Conservation (phyloP, 345 rosid genomes). For the Gossypium anomalum region DNA sequence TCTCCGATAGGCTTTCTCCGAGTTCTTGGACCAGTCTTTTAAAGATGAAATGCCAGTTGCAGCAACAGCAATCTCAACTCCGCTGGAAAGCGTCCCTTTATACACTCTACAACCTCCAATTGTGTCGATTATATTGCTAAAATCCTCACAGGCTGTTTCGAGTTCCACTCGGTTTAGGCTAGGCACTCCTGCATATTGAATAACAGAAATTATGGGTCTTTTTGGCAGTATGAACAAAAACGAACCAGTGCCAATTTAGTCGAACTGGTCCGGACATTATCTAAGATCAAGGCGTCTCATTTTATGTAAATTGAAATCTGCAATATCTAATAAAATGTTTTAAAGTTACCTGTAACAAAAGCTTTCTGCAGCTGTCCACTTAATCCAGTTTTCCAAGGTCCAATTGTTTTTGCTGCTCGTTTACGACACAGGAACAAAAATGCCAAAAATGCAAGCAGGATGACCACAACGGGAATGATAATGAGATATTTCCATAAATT, state of each 20-base stretch:
- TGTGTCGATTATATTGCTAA: slow-evolving; percentile 82
- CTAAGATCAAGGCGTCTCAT: neutral
- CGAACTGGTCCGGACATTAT: neutral
- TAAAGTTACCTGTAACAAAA: slow-evolving; percentile 62
- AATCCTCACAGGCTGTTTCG: slow-evolving; percentile 98
- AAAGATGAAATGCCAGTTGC: slow-evolving; percentile 42
- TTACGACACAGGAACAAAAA: slow-evolving; percentile 40
- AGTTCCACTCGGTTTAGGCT: slow-evolving; percentile 78
- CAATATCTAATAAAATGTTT: neutral
- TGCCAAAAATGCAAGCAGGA: slow-evolving; percentile 28
- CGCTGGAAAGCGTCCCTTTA: slow-evolving; percentile 96
- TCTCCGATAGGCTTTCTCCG: slow-evolving; percentile 69
- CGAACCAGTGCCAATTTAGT: neutral
- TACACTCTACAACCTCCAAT: slow-evolving; percentile 51
- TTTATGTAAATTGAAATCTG: neutral
- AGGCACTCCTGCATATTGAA: slow-evolving; percentile 70
- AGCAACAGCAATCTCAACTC: slow-evolving; percentile 93
- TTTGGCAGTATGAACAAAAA: slow-evolving; percentile 2
- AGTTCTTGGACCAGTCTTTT: slow-evolving; percentile 63
- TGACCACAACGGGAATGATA: slow-evolving; percentile 32
- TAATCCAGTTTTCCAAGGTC: slow-evolving; percentile 93
- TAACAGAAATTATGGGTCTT: neutral
- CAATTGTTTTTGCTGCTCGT: slow-evolving; percentile 49
- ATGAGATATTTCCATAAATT: slow-evolving; percentile 50
- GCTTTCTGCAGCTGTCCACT: slow-evolving; percentile 97